Conservation (phyloP, 257 asterid species). For the Ocimum tenuiflorum region DNA sequence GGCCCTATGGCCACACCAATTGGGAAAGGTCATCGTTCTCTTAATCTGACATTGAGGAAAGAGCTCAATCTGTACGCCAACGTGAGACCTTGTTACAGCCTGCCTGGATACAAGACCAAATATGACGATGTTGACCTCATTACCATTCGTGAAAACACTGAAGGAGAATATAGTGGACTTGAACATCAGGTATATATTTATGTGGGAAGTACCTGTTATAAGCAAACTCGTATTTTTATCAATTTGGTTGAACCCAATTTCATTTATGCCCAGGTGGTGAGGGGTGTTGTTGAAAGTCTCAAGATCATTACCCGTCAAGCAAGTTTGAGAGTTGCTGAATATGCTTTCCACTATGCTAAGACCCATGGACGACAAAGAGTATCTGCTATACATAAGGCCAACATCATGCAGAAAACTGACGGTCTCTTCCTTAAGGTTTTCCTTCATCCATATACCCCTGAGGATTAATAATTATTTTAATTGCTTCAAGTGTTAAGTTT, state of each 20-base stretch:
- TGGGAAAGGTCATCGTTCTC: constrained; percentile 95
- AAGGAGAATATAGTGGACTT: constrained; percentile 59
- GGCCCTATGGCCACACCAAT: constrained; percentile 99
- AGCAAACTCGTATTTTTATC: background rate
- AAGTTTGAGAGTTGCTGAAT: constrained; percentile 92
- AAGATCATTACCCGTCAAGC: constrained; percentile 96
- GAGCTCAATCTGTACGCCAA: constrained; percentile 91
- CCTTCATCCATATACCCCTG: background rate
- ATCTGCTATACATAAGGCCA: constrained; percentile 93
- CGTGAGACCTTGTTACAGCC: constrained; percentile 91
- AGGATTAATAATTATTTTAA: background rate
- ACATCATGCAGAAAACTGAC: constrained; percentile 97
- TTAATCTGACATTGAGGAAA: constrained; percentile 89
- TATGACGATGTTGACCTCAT: constrained; percentile 84
- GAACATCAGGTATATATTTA: constrained; percentile 44
- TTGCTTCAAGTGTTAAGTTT: constrained; percentile 24
- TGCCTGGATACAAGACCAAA: constrained; percentile 92
- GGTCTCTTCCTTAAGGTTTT: constrained; percentile 95
- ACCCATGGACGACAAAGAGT: constrained; percentile 86
- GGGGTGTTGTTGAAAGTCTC: constrained; percentile 96
- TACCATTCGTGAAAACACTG: constrained; percentile 61
- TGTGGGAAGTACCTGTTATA: background rate
- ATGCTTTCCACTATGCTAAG: constrained; percentile 91
- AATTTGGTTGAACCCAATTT: constrained; percentile 11
- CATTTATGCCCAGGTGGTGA: constrained; percentile 57